phyloP scores from a whole-genome alignment of 2,329 filamentous ascomycete species.

The Claviceps humidiphila region DNA sequence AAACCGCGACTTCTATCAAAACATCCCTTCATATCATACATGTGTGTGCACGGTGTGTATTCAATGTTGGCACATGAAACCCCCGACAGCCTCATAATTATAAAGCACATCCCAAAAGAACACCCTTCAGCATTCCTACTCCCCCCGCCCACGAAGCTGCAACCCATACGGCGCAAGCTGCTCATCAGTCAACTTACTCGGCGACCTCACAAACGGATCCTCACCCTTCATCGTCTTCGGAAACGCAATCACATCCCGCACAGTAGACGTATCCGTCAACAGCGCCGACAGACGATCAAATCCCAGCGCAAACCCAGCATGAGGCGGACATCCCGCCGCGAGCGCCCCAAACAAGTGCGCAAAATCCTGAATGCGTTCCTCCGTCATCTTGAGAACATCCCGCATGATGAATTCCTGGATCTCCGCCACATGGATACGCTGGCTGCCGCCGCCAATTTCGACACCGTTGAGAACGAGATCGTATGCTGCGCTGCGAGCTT shows the following conservation, averaged over 20 bases:
- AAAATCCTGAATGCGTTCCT: constrained; percentile 65
- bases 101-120: no score
- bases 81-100: not conserved
- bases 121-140: not conserved
- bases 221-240: constrained; percentile 88
- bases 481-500: constrained; percentile 75
- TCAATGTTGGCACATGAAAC: not conserved
- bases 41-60: not conserved
- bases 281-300: constrained; percentile 80
- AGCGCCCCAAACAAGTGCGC: constrained; percentile 73
- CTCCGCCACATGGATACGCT: constrained; percentile 74
- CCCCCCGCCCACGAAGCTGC: constrained; percentile 10
- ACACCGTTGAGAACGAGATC: constrained; percentile 93
- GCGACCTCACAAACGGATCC: constrained; percentile 70
- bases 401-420: constrained; percentile 79
- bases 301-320: constrained; percentile 84
- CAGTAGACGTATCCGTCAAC: constrained; percentile 61
- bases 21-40: constrained; percentile 32
- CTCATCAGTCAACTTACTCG: constrained; percentile 50
- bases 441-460: constrained; percentile 83
- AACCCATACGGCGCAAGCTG: constrained; percentile 36
- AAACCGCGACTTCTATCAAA: no score
- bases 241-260: constrained; percentile 92
- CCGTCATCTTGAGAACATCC: constrained; percentile 67
- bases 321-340: constrained; percentile 77